Evolutionary conservation across 345 rosid species (phyloP).

Genomic region (Cardamine resedifolia): DNA sequence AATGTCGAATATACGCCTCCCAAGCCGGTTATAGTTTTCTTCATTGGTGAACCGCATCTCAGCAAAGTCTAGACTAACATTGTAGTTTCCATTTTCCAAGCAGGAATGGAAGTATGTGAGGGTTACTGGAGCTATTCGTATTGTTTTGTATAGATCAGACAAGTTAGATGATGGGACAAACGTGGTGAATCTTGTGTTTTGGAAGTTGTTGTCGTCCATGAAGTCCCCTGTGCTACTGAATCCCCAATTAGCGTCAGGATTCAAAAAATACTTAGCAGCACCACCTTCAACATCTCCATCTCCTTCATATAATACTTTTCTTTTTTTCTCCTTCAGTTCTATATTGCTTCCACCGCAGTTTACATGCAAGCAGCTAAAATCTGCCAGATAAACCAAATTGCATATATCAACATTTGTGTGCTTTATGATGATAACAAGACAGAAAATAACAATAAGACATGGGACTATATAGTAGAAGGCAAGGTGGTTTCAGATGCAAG

Average conservation of each 20-base stretch:
- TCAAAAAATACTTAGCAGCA: constrained; percentile 47
- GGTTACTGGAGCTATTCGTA: constrained; percentile 57
- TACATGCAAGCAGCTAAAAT: constrained; percentile 51
- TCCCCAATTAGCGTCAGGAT: constrained; percentile 51
- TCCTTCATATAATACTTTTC: constrained; percentile 47
- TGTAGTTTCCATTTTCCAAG: constrained; percentile 58
- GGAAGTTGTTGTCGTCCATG: constrained; percentile 59
- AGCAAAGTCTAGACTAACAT: constrained; percentile 52
- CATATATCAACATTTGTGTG: constrained; percentile 6
- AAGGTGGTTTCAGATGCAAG: not conserved
- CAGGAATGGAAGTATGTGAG: constrained; percentile 74
- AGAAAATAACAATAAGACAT: not conserved
- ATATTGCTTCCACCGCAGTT: constrained; percentile 64
- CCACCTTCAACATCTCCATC: constrained; percentile 55
- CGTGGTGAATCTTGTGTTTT: constrained; percentile 40
- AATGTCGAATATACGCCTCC: constrained; percentile 61
- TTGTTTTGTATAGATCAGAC: constrained; percentile 47
- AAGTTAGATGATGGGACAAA: constrained; percentile 37
- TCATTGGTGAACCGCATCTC: constrained; percentile 59
- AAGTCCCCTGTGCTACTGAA: constrained; percentile 72
- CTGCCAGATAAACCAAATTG: constrained; percentile 37
- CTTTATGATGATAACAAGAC: not conserved
- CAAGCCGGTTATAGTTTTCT: constrained; percentile 47
- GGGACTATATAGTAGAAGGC: constrained; percentile 2
- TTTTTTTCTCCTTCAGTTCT: constrained; percentile 38